Evolutionary conservation across 2,329 filamentous ascomycete species (phyloP), one percentile per base, ranked within the genome.

Genomic region (Ophiostoma pallidulum): DNA sequence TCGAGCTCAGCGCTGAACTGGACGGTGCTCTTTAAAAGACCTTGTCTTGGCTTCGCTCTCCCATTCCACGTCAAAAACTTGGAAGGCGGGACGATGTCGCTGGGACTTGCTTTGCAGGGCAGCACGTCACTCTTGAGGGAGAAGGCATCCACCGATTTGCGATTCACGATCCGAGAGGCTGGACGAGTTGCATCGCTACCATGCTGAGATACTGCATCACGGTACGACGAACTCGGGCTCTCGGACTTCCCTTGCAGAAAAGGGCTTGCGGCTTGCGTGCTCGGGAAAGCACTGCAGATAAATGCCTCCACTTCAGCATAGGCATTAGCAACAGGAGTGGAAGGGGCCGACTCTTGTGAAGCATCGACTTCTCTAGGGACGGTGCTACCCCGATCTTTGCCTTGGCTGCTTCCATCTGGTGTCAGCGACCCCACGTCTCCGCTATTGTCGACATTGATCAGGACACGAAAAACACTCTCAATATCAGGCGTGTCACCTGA

Each of bases 51-150:
- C 32, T 48, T 53, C 5, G 47, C 26, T 13, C 49, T 43, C 2
- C 57, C 56, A 20, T 43, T 54, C 57, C 56, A 59, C 1, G 55
- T 56, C 42, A 36, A 50, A 36, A 49, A 57, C 35, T 57, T 59
- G 26, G 45, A 43, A 22, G 49, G 53, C 50, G 55, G 26, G 22
- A 40, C 10, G 12, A 9, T 13, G 16, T 28, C 4, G 8, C 26
- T 16, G n/a, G 29, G 14, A 13, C 35, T 20, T 12, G 41, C 35
- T 20, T 37, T 32, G n/a, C 24, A 8, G 9, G 45, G 36, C 8
- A 37, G 35, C 3, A 46, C 44, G 10, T 54, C 51, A 24, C 54
- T 57, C 44, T 53, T 56, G 38, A 48, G 36, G 8, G 56, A 57
- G 37, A 36, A 47, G 3, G 41, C 35, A 20, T 55, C 49, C 2